These are phyloP conservation scores for Sporothrix inflata DNA, from an alignment of 2,329 filamentous ascomycete species.

Conservation along the genomic window DNA sequence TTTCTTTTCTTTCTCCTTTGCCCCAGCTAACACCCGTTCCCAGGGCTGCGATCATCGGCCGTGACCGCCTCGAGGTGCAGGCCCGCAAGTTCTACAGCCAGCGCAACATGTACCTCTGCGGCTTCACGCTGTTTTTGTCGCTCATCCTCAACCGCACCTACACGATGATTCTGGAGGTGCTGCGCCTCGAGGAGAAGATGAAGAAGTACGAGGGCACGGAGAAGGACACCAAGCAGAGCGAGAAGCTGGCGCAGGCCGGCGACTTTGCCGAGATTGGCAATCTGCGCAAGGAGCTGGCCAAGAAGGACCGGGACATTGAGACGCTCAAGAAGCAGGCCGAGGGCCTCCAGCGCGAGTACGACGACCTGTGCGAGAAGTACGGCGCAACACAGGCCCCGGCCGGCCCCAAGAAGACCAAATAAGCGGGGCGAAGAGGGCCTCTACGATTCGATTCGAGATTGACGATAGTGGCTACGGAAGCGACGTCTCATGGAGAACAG, in stretches of 20 bases:
- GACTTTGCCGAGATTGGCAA: constrained; percentile 74
- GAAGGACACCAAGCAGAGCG: constrained; percentile 65
- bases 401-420: constrained; percentile 63
- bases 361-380: constrained; percentile 82
- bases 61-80: constrained; percentile 97
- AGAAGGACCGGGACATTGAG: constrained; percentile 82
- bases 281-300: constrained; percentile 71
- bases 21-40: constrained; percentile 35
- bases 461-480: too few species aligned
- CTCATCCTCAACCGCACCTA: constrained; percentile 99
- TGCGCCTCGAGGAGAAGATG: constrained; percentile 89
- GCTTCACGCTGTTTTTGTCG: constrained; percentile 98
- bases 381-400: constrained; percentile 57
- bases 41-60: constrained; percentile 73
- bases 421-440: constrained; percentile 36
- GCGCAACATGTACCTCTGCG: constrained; percentile 99
- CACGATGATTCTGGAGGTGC: constrained; percentile 90
- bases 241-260: constrained; percentile 70
- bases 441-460: too few species aligned
- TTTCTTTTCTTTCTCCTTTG: not conserved
- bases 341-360: constrained; percentile 82
- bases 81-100: constrained; percentile 99
- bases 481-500: too few species aligned
- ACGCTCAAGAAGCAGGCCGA: constrained; percentile 91
- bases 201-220: constrained; percentile 74